phyloP scores from a whole-genome alignment of 495 filamentous ascomycete species.

The Penicillium diatomitis region DNA sequence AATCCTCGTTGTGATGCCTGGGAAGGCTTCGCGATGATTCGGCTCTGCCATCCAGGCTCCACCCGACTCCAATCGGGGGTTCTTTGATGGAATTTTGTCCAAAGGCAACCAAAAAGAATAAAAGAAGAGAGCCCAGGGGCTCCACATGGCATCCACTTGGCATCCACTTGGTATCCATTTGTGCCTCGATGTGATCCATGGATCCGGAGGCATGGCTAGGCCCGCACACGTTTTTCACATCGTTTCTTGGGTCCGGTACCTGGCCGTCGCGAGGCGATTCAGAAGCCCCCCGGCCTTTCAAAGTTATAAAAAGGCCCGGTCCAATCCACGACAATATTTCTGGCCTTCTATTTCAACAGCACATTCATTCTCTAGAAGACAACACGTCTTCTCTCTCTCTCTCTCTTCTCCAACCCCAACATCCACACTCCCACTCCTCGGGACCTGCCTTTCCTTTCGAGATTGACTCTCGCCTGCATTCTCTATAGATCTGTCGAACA shows the following conservation, averaged over 20 bases:
- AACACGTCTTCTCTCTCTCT: neutral
- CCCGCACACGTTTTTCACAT: conserved; percentile 12
- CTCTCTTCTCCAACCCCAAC: conserved; percentile 1
- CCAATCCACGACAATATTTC: neutral
- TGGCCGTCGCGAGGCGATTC: conserved; percentile 7
- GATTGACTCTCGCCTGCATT: conserved; percentile 21
- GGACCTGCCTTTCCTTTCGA: conserved; percentile 14
- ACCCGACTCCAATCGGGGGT: too few relatives aligned
- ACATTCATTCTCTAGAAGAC: conserved; percentile 6
- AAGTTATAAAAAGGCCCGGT: conserved; percentile 16
- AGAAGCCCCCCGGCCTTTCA: neutral
- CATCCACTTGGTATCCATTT: conserved; percentile 8
- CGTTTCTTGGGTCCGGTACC: conserved; percentile 12
- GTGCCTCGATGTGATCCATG: conserved; percentile 12
- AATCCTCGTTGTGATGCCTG: too few relatives aligned
- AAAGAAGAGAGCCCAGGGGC: neutral
- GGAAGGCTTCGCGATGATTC: neutral
- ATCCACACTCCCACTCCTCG: conserved; percentile 7
- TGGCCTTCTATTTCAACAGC: neutral
- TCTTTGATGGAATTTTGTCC: too few relatives aligned
- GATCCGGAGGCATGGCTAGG: conserved; percentile 12
- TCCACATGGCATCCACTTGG: neutral
- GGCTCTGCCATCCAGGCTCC: neutral
- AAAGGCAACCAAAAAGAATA: too few relatives aligned
- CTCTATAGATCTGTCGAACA: conserved; percentile 20